A percentile compares a stretch with the other conserved stretches of the same genome.
Conservation (phyloP, 305 asterid species). For the Solanum hybrid region DNA sequence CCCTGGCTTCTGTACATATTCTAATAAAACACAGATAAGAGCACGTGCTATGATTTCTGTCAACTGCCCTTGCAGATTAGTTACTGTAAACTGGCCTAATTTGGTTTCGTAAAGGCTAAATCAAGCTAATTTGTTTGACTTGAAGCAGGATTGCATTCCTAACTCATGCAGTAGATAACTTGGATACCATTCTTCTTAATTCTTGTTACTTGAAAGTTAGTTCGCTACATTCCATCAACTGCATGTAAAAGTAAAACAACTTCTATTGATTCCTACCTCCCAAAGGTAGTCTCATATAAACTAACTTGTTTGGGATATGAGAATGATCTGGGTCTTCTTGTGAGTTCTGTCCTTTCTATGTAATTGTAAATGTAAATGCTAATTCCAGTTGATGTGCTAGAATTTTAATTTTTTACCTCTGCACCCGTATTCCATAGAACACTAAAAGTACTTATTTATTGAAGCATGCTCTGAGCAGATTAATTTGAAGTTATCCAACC, state of each 20-base stretch:
- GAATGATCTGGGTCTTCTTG: background rate
- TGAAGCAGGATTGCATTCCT: background rate
- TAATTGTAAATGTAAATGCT: background rate
- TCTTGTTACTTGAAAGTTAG: background rate
- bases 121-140: background rate
- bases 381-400: background rate
- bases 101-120: background rate
- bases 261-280: background rate
- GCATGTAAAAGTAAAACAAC: background rate
- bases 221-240: background rate
- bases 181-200: background rate
- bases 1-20: background rate
- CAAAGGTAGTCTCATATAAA: background rate
- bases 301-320: background rate
- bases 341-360: slow-evolving; percentile 1
- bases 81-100: background rate
- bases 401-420: background rate
- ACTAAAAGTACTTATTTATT: background rate
- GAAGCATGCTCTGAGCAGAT: background rate
- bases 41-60: background rate
- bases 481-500: background rate
- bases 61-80: background rate
- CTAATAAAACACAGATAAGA: background rate
- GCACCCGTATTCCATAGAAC: background rate
- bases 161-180: background rate